Evolutionary conservation across 257 asterid genomes (phyloP), one percentile per base, ranked within the genome.

Genomic region (Plectranthus barbatus): DNA sequence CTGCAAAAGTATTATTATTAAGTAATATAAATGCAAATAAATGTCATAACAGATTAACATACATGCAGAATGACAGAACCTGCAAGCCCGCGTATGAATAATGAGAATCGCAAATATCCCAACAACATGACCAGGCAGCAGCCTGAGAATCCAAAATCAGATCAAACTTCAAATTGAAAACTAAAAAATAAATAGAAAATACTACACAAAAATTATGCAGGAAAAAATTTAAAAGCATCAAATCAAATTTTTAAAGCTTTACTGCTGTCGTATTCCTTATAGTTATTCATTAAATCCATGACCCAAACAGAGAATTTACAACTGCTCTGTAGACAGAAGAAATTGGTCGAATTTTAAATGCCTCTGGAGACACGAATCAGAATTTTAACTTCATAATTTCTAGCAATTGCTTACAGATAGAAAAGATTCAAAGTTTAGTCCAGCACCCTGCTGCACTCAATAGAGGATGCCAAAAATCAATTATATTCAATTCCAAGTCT

Each of bases 81-180:
- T 93, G 99, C 74, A 93, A 77, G 65, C 99, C 99, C 6, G 95
- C 84, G 68, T 93, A 90, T 34, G 80, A 33, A 63, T 84, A 85
- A 70, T 87, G 83, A 5, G 90, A 69, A 80, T 72, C 66, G 76
- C 74, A 39, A 49, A 53, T 56, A 81, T 93, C 95, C 99, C 99
- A 93, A n/a, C 90, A 79, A 72, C 97, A 93, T 57, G 99, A 90
- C 99, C 99, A 93, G 59, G 97, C 91, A 75, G 95, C 84, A 72
- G 85, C 74, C 99, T 93, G 85, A 69, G 70, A 66, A 67, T 47
- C 29, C 62, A 68, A 66, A 45, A 59, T 17, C 46, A 47, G 9
- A 36, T 65, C 23, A 57, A 40, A 49, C 42, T 64, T 64, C 58
- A 42, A 42, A 37, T 6, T 37, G 36, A 4, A 33, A 48, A 40